Conservation (phyloP, 257 asterid genomes). For the Euphrasia confusa region DNA sequence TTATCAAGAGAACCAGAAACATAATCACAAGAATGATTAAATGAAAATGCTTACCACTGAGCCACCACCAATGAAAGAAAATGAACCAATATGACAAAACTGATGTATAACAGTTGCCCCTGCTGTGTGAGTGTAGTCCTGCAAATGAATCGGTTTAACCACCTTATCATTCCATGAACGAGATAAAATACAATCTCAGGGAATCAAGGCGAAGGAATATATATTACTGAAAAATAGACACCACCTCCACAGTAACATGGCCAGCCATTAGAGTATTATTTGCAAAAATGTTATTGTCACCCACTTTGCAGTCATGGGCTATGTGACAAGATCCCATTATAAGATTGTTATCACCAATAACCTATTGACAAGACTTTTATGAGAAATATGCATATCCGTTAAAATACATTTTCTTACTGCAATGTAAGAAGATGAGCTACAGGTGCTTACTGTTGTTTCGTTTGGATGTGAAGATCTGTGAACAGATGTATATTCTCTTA, state of each 20-base stretch:
- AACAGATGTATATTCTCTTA: slow-evolving; percentile 76
- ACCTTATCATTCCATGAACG: slow-evolving; percentile 20
- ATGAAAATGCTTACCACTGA: slow-evolving; percentile 57
- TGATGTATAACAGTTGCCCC: slow-evolving; percentile 84
- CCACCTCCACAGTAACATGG: slow-evolving; percentile 88
- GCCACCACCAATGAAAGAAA: slow-evolving; percentile 93
- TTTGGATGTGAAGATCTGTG: slow-evolving; percentile 85
- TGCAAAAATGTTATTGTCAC: slow-evolving; percentile 72
- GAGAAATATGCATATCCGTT: slow-evolving; percentile 2
- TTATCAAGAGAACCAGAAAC: too few species aligned
- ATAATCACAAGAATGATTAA: not conserved
- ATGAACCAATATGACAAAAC: slow-evolving; percentile 89
- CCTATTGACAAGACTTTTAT: slow-evolving; percentile 40
- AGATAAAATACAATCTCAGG: slow-evolving; percentile 6
- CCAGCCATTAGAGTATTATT: slow-evolving; percentile 92
- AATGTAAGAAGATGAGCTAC: slow-evolving; percentile 11
- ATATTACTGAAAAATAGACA: slow-evolving; percentile 9
- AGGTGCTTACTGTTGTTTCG: slow-evolving; percentile 60
- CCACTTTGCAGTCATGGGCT: slow-evolving; percentile 95
- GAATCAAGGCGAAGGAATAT: slow-evolving; percentile 9
- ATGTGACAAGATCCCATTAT: slow-evolving; percentile 97
- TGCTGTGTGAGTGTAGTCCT: slow-evolving; percentile 84
- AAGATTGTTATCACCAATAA: slow-evolving; percentile 79
- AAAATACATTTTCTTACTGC: slow-evolving; percentile 8
- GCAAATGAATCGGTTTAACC: slow-evolving; percentile 28